Evolutionary conservation across 2,329 filamentous ascomycete genomes (phyloP).

Genomic region (Byssothecium circinans): DNA sequence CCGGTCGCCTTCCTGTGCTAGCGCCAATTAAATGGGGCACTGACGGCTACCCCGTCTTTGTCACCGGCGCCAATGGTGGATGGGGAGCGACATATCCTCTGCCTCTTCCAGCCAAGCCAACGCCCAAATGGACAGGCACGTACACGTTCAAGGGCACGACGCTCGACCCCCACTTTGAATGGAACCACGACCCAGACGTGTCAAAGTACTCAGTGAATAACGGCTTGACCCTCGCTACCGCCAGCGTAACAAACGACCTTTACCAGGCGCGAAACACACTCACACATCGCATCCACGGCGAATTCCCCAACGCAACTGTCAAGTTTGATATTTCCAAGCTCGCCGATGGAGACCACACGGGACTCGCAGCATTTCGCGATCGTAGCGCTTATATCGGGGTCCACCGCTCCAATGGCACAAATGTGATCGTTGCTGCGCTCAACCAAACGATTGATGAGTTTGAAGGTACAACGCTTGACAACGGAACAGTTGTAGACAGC

Average conservation of each 20-base stretch:
- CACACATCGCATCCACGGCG: constrained; percentile 40
- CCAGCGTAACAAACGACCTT: constrained; percentile 54
- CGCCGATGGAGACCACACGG: constrained; percentile 54
- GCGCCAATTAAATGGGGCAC: constrained; percentile 55
- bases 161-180: constrained; percentile 54
- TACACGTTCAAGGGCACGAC: constrained; percentile 49
- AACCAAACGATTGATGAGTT: constrained; percentile 41
- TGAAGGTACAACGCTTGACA: constrained; percentile 13
- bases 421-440: constrained; percentile 24
- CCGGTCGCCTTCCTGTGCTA: constrained; percentile 57
- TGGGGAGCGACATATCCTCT: constrained; percentile 50
- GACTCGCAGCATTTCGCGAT: constrained; percentile 55
- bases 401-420: constrained; percentile 35
- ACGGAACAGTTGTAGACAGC: constrained; percentile 12
- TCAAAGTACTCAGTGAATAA: constrained; percentile 47
- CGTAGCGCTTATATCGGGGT: constrained; percentile 54
- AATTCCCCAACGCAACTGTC: constrained; percentile 47
- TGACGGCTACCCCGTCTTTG: constrained; percentile 52
- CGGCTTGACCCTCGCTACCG: constrained; percentile 49
- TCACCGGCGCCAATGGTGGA: constrained; percentile 46
- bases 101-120: constrained; percentile 13
- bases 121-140: constrained; percentile 33
- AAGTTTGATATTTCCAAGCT: constrained; percentile 51
- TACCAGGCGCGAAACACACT: constrained; percentile 41
- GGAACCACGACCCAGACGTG: constrained; percentile 61